Conservation (phyloP, 176 grass and related monocot species). For the Oryza meridionalis region DNA sequence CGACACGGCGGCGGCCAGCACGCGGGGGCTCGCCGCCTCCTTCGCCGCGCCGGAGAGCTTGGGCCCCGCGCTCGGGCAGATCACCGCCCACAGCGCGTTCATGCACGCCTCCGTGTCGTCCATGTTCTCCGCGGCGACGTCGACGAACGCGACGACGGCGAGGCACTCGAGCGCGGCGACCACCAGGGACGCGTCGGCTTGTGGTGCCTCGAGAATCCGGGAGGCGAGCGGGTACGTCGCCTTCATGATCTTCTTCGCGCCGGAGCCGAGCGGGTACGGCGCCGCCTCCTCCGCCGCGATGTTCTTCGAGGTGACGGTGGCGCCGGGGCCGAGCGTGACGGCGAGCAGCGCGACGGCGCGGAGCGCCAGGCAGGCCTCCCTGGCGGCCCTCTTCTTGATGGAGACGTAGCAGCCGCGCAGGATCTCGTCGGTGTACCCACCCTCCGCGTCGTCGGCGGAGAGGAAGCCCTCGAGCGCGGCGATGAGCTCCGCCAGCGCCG, state of each 20-base stretch:
- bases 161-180: constrained; percentile 35
- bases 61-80: neutral
- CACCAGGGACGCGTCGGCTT: neutral
- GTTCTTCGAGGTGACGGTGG: too few species aligned
- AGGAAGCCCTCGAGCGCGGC: neutral
- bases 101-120: neutral
- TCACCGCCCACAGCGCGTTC: neutral
- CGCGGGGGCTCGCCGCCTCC: neutral
- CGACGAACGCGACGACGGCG: constrained; percentile 31
- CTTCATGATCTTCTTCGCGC: neutral
- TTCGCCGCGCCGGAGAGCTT: neutral
- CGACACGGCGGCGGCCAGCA: neutral
- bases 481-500: neutral
- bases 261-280: too few species aligned
- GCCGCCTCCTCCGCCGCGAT: too few species aligned
- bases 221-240: neutral
- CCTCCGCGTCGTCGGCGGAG: too few species aligned
- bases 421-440: neutral
- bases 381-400: neutral
- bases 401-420: neutral
- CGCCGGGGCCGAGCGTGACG: neutral
- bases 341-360: neutral
- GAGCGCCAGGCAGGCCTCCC: neutral
- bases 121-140: neutral
- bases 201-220: neutral